Evolutionary conservation across 2,329 filamentous ascomycete genomes (phyloP).

Genomic region (Fusarium mexicanum): DNA sequence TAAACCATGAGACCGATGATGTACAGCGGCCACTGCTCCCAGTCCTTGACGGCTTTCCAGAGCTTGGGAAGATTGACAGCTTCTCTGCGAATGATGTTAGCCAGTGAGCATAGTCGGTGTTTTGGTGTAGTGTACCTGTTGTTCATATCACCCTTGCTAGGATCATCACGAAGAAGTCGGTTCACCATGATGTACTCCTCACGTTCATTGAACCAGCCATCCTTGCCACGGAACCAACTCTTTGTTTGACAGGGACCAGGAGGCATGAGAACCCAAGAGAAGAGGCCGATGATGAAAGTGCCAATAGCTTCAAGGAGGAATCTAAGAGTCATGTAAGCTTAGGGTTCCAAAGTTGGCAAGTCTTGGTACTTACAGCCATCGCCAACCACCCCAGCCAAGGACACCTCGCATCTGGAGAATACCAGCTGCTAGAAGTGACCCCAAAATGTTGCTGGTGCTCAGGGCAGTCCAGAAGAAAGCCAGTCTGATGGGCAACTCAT

Average conservation of each 20-base stretch:
- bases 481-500: slow-evolving; percentile 73
- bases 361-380: slow-evolving; percentile 49
- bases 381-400: slow-evolving; percentile 52
- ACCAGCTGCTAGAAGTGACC: slow-evolving; percentile 58
- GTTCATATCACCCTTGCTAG: slow-evolving; percentile 69
- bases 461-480: slow-evolving; percentile 77
- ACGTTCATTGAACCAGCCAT: slow-evolving; percentile 69
- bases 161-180: slow-evolving; percentile 67
- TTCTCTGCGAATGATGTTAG: slow-evolving; percentile 51
- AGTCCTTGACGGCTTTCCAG: slow-evolving; percentile 64
- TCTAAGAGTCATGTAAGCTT: background rate
- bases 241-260: slow-evolving; percentile 60
- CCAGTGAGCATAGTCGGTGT: accelerated
- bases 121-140: slow-evolving; percentile 52
- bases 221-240: slow-evolving; percentile 65
- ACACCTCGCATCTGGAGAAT: slow-evolving; percentile 52
- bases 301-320: slow-evolving; percentile 63
- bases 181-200: slow-evolving; percentile 73
- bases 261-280: slow-evolving; percentile 58
- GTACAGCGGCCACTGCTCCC: slow-evolving; percentile 64
- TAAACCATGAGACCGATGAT: slow-evolving; percentile 60
- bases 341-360: accelerated
- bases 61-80: slow-evolving; percentile 48
- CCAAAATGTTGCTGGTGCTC: slow-evolving; percentile 63
- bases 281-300: slow-evolving; percentile 54